These are phyloP conservation scores for Anthoceros angustus DNA, from an alignment of 225 moss, liverwort and hornwort genomes.

Conservation along the genomic window DNA sequence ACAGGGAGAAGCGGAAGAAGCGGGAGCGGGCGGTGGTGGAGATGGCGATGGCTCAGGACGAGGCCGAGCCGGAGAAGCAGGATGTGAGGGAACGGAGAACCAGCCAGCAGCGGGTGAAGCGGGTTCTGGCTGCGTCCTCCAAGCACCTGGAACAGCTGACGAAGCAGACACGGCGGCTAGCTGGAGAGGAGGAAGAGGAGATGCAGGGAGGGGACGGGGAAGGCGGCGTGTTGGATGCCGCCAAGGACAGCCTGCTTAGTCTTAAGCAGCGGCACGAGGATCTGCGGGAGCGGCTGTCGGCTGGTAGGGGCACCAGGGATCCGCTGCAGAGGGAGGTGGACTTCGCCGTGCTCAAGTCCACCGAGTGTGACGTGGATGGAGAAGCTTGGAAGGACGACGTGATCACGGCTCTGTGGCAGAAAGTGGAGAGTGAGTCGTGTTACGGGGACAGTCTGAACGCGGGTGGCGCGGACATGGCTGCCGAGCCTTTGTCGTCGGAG, in stretches of 20 bases:
- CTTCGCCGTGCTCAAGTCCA: neutral
- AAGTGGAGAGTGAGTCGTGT: conserved; percentile 22
- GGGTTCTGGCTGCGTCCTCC: conserved; percentile 60
- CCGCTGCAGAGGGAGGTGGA: conserved; percentile 6
- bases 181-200: conserved; percentile 48
- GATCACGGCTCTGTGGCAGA: conserved; percentile 43
- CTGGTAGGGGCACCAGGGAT: neutral
- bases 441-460: conserved; percentile 15
- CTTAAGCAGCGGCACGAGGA: conserved; percentile 39
- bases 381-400: conserved; percentile 56
- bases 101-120: conserved; percentile 60
- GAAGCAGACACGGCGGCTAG: conserved; percentile 62
- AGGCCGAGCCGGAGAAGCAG: conserved; percentile 49
- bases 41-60: conserved; percentile 57
- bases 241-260: conserved; percentile 37
- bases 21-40: conserved; percentile 6
- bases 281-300: conserved; percentile 43
- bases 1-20: neutral
- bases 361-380: conserved; percentile 19
- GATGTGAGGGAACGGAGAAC: conserved; percentile 53
- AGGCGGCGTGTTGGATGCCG: conserved; percentile 18
- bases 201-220: conserved; percentile 15
- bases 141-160: conserved; percentile 81
- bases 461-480: conserved; percentile 9
- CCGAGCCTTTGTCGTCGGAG: conserved; percentile 12